These are phyloP conservation scores for Coccinonectria pachysandricola DNA, from an alignment of 2,329 filamentous ascomycete species.

Conservation along the genomic window DNA sequence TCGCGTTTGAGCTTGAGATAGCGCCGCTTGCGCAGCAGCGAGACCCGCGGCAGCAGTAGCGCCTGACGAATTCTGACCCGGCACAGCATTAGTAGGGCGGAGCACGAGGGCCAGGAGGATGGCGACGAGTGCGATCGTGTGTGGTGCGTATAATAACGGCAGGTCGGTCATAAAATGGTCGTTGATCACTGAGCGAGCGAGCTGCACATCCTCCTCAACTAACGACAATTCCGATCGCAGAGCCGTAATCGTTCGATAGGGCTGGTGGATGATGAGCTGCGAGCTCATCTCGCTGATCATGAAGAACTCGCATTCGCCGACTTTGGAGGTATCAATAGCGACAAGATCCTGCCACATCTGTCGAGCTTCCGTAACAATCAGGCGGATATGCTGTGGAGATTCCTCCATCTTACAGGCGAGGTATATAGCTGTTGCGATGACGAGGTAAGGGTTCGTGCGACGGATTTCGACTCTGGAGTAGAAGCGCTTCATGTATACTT, in stretches of 20 bases:
- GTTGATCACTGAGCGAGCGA: constrained; percentile 79
- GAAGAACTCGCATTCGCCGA: constrained; percentile 90
- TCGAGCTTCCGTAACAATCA: constrained; percentile 78
- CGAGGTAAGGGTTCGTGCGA: constrained; percentile 83
- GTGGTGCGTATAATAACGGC: constrained; percentile 76
- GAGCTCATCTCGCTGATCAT: constrained; percentile 86
- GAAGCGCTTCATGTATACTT: constrained; percentile 90
- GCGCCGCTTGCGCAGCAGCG: constrained; percentile 38
- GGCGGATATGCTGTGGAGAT: constrained; percentile 87
- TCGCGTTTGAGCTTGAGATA: constrained; percentile 35
- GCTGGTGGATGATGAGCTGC: constrained; percentile 82
- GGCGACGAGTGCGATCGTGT: constrained; percentile 77
- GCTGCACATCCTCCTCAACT: constrained; percentile 64
- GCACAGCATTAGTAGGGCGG: constrained; percentile 40
- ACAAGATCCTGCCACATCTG: constrained; percentile 75
- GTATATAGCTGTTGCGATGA: constrained; percentile 89
- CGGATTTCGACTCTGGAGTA: constrained; percentile 86
- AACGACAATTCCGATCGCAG: constrained; percentile 61
- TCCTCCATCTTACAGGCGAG: constrained; percentile 98
- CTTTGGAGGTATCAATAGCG: constrained; percentile 65
- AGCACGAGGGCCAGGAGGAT: constrained; percentile 78
- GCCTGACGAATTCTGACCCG: constrained; percentile 20
- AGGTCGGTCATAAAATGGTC: constrained; percentile 89
- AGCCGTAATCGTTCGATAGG: constrained; percentile 70
- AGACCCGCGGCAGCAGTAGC: constrained; percentile 31